These are phyloP conservation scores for Raphidocelis subcapitata DNA, from an alignment of 139 green algal genomes.

Conservation along the genomic window DNA sequence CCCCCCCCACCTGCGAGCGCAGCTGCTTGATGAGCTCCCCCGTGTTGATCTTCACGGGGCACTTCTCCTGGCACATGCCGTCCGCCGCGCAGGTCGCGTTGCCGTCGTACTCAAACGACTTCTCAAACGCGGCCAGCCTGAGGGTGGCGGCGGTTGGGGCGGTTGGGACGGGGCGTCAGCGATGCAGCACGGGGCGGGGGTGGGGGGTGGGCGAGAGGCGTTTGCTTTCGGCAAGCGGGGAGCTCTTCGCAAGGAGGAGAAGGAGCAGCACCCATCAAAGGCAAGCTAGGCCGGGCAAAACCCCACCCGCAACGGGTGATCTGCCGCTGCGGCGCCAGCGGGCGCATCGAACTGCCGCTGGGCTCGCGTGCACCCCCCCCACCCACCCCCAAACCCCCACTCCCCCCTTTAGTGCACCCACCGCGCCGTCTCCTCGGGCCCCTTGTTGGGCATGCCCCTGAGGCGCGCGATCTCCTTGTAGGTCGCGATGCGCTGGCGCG, in stretches of 20 bases:
- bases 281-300: too few species aligned
- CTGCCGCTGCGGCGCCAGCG: too few species aligned
- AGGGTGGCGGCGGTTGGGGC: background rate
- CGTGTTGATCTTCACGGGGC: constrained; percentile 99
- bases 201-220: too few species aligned
- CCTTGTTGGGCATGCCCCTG: constrained; percentile 35
- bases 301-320: too few species aligned
- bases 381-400: too few species aligned
- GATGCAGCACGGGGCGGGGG: background rate
- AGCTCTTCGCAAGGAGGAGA: background rate
- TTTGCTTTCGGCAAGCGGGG: background rate
- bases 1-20: constrained; percentile 1
- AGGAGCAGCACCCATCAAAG: background rate
- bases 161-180: background rate
- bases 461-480: constrained; percentile 91
- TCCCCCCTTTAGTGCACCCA: too few species aligned
- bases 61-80: constrained; percentile 99
- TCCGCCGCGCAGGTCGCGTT: constrained; percentile 92
- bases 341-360: too few species aligned
- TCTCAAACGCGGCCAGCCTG: background rate
- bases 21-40: constrained; percentile 48
- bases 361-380: too few species aligned
- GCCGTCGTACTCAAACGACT: constrained; percentile 65
- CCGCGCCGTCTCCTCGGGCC: constrained; percentile 55
- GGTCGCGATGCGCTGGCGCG: constrained; percentile 91